Evolutionary conservation across 2,329 filamentous ascomycete genomes (phyloP), one percentile per base, ranked within the genome.

Genomic region (Fusarium sp.): DNA sequence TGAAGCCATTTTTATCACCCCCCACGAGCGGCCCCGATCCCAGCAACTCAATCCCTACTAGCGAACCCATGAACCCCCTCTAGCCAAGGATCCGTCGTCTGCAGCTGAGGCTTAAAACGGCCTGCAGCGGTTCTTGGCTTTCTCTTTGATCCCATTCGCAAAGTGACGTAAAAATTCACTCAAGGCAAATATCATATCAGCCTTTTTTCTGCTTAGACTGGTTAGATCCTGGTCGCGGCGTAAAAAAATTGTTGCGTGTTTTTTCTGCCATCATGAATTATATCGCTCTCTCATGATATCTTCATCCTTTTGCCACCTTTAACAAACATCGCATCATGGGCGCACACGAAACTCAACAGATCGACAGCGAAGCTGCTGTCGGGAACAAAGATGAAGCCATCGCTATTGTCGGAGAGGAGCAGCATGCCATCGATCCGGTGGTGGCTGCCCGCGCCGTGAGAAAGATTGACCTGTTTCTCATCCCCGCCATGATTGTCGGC

Each of bases 391-490:
- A 81, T 68, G 80, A 81, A 62, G 80, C 80, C 12, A 79, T 91
- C 63, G 86, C 85, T 10, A 85, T 93, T 67, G 90, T 92, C 3
- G 89, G 90, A 27, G 88, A 91, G 68, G 84, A 87, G 73, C 83
- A 84, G 4, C 87, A 87, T 70, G 78, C 81, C 4, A 85, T 91
- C 52, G 91, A 93, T 75, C 87, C 88, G 0, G 83, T 80, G 0
- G 80, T 90, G 1, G 88, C 88, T 67, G 86, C 84, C 20, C 86
- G 88, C 56, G 90, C 92, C 10, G 81, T 93, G 27, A 84, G 89
- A 57, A 94, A 93, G 82, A 92, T 93, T 61, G 92, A 94, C 76
- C 82, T 85, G 72, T 91, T 91, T 71, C 81, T 94, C 54, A 92
- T 94, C 37, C 92, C 92, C 0, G 87, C 89, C 14, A 94, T 94